phyloP scores from a whole-genome alignment of 306 rosid species.

The Ormosia emarginata region DNA sequence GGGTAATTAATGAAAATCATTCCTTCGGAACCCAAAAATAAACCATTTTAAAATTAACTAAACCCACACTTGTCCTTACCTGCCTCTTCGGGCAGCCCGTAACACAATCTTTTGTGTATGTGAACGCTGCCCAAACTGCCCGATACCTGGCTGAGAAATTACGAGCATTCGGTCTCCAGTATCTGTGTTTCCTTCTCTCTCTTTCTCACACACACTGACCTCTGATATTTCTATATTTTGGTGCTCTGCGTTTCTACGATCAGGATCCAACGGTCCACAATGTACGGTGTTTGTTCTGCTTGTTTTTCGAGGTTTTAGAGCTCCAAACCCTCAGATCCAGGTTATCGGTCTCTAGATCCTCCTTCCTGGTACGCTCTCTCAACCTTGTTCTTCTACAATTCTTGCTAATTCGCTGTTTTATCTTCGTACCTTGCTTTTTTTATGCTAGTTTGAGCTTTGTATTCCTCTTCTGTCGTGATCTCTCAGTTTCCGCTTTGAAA shows the following conservation, averaged over 20 bases:
- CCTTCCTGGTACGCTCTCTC: conserved; percentile 46
- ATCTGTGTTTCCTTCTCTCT: conserved; percentile 33
- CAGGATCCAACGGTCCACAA: conserved; percentile 68
- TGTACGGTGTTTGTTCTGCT: conserved; percentile 43
- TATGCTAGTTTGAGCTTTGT: neutral
- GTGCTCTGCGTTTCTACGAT: conserved; percentile 47
- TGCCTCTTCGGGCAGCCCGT: conserved; percentile 56
- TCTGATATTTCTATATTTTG: conserved; percentile 61
- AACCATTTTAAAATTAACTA: conserved; percentile 12
- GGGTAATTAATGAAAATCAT: conserved; percentile 25
- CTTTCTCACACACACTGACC: conserved; percentile 21
- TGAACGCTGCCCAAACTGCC: conserved; percentile 57
- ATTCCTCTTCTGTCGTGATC: neutral
- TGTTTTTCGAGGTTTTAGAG: conserved; percentile 47
- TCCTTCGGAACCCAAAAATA: neutral
- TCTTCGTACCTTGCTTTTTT: neutral
- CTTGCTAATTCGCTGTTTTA: neutral
- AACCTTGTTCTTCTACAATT: conserved; percentile 4
- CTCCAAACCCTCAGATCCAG: conserved; percentile 48
- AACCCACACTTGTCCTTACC: conserved; percentile 55
- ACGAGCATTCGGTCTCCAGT: conserved; percentile 64
- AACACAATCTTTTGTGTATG: neutral
- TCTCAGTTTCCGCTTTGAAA: neutral
- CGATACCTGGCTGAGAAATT: conserved; percentile 54
- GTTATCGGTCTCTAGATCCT: conserved; percentile 45